phyloP scores from a whole-genome alignment of 2,329 filamentous ascomycete species.

The Venturia pyrina region DNA sequence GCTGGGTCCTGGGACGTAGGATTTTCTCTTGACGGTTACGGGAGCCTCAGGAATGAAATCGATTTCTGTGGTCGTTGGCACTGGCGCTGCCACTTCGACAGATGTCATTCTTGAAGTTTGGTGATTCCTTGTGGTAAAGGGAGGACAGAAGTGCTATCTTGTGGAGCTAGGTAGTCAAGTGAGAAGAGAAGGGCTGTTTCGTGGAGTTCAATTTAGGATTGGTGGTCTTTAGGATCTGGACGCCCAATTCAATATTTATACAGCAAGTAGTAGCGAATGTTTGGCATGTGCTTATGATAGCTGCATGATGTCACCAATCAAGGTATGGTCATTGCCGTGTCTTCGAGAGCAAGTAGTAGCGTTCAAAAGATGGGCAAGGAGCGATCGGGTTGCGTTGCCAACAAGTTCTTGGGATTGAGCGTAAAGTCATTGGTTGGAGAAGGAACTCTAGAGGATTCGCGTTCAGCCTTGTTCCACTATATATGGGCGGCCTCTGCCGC shows the following conservation, averaged over 20 bases:
- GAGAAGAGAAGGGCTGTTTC: too few relatives aligned
- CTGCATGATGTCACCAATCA: background rate
- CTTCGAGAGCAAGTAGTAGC: too few relatives aligned
- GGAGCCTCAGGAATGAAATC: background rate
- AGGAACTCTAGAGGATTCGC: background rate
- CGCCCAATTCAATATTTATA: background rate
- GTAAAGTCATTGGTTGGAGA: background rate
- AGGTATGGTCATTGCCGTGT: too few relatives aligned
- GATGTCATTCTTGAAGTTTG: background rate
- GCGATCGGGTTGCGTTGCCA: too few relatives aligned
- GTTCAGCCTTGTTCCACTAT: background rate
- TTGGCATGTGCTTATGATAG: background rate
- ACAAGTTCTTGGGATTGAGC: background rate
- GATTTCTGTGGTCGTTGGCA: background rate
- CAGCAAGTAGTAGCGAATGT: too few relatives aligned
- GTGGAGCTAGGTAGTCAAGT: background rate
- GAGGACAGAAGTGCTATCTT: background rate
- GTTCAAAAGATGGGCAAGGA: too few relatives aligned
- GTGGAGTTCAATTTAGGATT: too few relatives aligned
- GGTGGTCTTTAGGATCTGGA: too few relatives aligned
- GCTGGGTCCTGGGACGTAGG: slow-evolving; percentile 18
- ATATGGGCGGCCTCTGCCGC: background rate
- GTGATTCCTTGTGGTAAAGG: background rate
- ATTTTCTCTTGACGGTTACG: slow-evolving; percentile 14
- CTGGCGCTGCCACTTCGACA: background rate